These are phyloP conservation scores for Botryosphaeria dothidea DNA, from an alignment of 2,329 filamentous ascomycete species.

Conservation along the genomic window DNA sequence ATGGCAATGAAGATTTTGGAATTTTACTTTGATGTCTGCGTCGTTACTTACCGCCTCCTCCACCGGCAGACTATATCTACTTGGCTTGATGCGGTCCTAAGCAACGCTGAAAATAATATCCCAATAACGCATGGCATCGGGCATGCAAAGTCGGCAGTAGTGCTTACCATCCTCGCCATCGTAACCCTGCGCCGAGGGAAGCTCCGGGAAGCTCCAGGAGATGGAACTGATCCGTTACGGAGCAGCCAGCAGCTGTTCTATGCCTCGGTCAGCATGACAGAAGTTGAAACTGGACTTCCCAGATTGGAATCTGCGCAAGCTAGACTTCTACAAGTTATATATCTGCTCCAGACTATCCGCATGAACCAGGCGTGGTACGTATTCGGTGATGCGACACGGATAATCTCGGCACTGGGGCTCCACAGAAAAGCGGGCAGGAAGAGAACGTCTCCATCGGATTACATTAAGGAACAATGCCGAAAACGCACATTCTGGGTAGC, in stretches of 20 bases:
- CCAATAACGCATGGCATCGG: slow-evolving; percentile 44
- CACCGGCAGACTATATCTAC: slow-evolving; percentile 54
- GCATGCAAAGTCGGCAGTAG: slow-evolving; percentile 44
- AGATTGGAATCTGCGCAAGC: slow-evolving; percentile 60
- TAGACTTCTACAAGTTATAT: slow-evolving; percentile 59
- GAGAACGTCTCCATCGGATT: slow-evolving; percentile 37
- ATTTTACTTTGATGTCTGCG: slow-evolving; percentile 61
- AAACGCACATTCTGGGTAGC: slow-evolving; percentile 64
- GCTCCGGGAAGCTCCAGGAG: slow-evolving; percentile 23
- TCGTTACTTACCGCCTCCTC: slow-evolving; percentile 61
- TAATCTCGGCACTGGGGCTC: slow-evolving; percentile 51
- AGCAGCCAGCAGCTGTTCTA: slow-evolving; percentile 48
- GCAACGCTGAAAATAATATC: slow-evolving; percentile 28
- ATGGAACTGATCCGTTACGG: not conserved
- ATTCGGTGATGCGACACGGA: slow-evolving; percentile 58
- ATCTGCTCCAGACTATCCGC: slow-evolving; percentile 59
- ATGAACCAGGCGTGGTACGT: slow-evolving; percentile 63
- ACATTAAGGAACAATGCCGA: slow-evolving; percentile 53
- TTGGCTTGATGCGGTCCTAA: slow-evolving; percentile 38
- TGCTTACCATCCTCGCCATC: slow-evolving; percentile 44
- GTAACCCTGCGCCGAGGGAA: slow-evolving; percentile 40
- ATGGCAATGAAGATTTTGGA: slow-evolving; percentile 48
- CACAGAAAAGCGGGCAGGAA: slow-evolving; percentile 42
- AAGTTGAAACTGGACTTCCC: slow-evolving; percentile 55
- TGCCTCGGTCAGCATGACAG: slow-evolving; percentile 44